Percentiles rank a stretch among this genome's conserved stretches.
phyloP scores from a whole-genome alignment of 352 stramenopile genomes.

The Phytophthora sp. region DNA sequence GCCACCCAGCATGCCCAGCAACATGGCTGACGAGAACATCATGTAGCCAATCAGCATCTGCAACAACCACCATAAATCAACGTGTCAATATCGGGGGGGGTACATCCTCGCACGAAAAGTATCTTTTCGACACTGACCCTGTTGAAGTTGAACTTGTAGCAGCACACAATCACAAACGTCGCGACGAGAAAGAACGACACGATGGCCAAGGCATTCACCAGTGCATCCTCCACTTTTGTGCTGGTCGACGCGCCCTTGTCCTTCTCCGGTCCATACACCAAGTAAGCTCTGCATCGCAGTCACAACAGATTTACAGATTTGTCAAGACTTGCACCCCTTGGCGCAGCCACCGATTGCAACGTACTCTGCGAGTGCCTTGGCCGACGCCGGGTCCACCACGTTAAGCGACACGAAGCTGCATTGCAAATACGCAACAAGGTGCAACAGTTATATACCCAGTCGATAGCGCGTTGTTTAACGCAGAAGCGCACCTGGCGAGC shows the following conservation, averaged over 20 bases:
- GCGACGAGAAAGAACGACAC: conserved; percentile 89
- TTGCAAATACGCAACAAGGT: too few species aligned
- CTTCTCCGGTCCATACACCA: conserved; percentile 74
- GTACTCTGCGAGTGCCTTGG: conserved; percentile 75
- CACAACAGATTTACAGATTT: background rate
- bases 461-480: background rate
- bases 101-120: background rate
- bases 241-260: conserved; percentile 57
- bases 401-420: conserved; percentile 82
- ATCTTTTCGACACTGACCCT: conserved; percentile 40
- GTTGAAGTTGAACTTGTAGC: conserved; percentile 92
- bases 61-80: conserved; percentile 1
- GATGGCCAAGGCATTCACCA: conserved; percentile 91
- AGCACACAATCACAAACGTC: conserved; percentile 91
- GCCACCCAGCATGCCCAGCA: conserved; percentile 85
- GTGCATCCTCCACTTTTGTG: conserved; percentile 74
- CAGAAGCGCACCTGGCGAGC: conserved; percentile 60
- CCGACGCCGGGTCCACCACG: conserved; percentile 77
- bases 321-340: too few species aligned
- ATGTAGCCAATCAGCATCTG: conserved; percentile 89
- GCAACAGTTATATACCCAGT: too few species aligned
- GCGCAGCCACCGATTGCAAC: too few species aligned
- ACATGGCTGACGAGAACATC: conserved; percentile 90
- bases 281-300: conserved; percentile 59
- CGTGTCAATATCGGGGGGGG: too few species aligned